Base-by-base conservation (phyloP, 768 basidiomycete species). In the Xerocomus brunneocitrinus region DNA sequence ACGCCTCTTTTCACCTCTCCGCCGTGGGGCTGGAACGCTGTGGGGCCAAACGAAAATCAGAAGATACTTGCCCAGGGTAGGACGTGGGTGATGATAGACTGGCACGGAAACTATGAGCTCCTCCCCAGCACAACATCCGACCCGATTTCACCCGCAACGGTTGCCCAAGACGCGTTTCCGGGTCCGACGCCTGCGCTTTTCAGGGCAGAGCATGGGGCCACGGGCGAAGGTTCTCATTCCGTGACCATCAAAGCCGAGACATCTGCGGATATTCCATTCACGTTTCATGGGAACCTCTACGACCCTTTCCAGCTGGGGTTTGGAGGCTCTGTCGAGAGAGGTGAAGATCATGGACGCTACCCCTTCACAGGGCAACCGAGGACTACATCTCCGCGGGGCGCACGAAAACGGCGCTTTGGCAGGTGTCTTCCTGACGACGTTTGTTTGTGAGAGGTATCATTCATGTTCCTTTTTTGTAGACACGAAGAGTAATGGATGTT, bases 161-260 rank as follows among this genome's bases (percentile, higher is more conserved):
- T 43, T 14, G 64, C 67, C 16, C 64, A 60, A 31, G 51, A 64
- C 22, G 58, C 54, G 24, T 66, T 64, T 52, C 66, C 58, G 14
- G 57, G 59, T 38, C 62, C 59, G 39, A 67, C 67, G 5, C 47
- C 58, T 12, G 30, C 25, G 12, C 22, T 24, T 5, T 31, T 19
- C 6, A 31, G 51, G n/a, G 19, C 14, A 46, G 34, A 24, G 8
- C 46, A 14, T 6, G 27, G 39, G n/a, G 39, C 32, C 12, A 13
- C 36, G 19, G 42, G 40, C 22, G 14, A 51, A 24, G 35, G 30
- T 5, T 13, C 3, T 31, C 34, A 25, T 42, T 45, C 49, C 12
- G 10, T 9, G 31, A 43, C 52, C 27, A 43, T 54, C 35, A 34
- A n/a, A 38, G 30, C 19, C 43, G 25, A 41, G 30, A 22, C 42